phyloP scores from a whole-genome alignment of 2,329 filamentous ascomycete species.

The Sclerotiophoma versabilis region DNA sequence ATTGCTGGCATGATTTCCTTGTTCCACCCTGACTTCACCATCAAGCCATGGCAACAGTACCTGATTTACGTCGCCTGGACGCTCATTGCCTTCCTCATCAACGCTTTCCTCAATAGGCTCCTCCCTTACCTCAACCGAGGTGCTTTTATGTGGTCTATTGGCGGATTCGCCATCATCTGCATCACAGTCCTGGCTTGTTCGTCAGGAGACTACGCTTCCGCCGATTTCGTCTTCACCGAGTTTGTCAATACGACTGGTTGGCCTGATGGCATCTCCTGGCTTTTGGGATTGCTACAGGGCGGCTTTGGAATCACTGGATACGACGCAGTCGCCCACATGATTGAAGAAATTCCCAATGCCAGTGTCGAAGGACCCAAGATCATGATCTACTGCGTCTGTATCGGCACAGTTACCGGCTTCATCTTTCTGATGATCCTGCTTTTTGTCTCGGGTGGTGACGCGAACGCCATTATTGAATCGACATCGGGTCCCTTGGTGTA shows the following conservation, averaged over 20 bases:
- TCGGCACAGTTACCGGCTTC: constrained; percentile 68
- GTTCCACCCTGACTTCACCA: constrained; percentile 64
- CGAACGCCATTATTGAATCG: constrained; percentile 63
- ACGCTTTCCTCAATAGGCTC: constrained; percentile 68
- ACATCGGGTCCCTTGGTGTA: constrained; percentile 66
- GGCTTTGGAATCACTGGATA: constrained; percentile 63
- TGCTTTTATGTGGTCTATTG: constrained; percentile 74
- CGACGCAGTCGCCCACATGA: constrained; percentile 63
- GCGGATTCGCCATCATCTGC: constrained; percentile 72
- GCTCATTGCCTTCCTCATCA: constrained; percentile 66
- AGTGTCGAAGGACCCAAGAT: constrained; percentile 68
- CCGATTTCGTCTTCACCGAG: constrained; percentile 68
- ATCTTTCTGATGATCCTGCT: constrained; percentile 69
- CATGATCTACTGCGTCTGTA: constrained; percentile 70
- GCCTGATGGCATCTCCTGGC: constrained; percentile 70
- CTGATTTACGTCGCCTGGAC: constrained; percentile 74
- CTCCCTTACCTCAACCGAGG: constrained; percentile 72
- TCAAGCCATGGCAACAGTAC: constrained; percentile 74
- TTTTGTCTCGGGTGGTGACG: constrained; percentile 66
- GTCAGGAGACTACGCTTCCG: constrained; percentile 69
- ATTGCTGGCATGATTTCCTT: constrained; percentile 70
- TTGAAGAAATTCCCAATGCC: constrained; percentile 66
- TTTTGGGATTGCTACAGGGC: constrained; percentile 60
- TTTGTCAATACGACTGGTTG: constrained; percentile 75
- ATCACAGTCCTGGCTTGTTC: constrained; percentile 73